phyloP scores from a whole-genome alignment of 202 grass and related monocot genomes.

The Eragrostis tef region DNA sequence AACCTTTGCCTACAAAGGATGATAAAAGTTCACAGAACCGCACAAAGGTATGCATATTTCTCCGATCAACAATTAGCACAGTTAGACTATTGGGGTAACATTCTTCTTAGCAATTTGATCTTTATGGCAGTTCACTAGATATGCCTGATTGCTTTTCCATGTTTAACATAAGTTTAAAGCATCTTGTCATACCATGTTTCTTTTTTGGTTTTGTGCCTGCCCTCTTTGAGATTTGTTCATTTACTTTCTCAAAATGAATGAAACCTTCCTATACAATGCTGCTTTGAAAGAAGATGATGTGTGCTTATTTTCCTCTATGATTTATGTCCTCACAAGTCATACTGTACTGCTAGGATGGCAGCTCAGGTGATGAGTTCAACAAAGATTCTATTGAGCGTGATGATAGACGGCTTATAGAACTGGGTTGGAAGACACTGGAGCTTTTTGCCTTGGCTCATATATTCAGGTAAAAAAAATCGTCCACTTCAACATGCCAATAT shows the following conservation, averaged over 20 bases:
- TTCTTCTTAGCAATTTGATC: too few species aligned
- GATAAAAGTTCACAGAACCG: conserved; percentile 77
- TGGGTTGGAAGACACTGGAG: conserved; percentile 81
- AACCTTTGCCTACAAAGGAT: conserved; percentile 66
- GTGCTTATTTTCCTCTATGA: background rate
- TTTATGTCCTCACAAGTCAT: conserved; percentile 11
- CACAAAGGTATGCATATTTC: conserved; percentile 60
- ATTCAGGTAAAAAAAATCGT: conserved; percentile 66
- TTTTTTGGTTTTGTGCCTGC: background rate
- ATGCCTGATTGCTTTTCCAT: conserved; percentile 16
- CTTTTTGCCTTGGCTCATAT: conserved; percentile 82
- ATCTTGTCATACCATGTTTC: background rate
- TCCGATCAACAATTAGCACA: too few species aligned
- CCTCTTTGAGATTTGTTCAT: conserved; percentile 25
- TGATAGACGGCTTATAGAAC: conserved; percentile 74
- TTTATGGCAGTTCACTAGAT: background rate
- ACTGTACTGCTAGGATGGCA: conserved; percentile 59
- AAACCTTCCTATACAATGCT: conserved; percentile 2
- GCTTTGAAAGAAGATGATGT: conserved; percentile 1
- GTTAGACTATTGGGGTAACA: too few species aligned
- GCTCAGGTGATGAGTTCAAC: conserved; percentile 78
- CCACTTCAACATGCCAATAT: conserved; percentile 24
- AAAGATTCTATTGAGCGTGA: conserved; percentile 84
- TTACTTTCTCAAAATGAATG: too few species aligned
- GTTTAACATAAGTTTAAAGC: background rate